Conservation (phyloP, 2,329 filamentous ascomycete genomes). For the Seiridium cupressi region DNA sequence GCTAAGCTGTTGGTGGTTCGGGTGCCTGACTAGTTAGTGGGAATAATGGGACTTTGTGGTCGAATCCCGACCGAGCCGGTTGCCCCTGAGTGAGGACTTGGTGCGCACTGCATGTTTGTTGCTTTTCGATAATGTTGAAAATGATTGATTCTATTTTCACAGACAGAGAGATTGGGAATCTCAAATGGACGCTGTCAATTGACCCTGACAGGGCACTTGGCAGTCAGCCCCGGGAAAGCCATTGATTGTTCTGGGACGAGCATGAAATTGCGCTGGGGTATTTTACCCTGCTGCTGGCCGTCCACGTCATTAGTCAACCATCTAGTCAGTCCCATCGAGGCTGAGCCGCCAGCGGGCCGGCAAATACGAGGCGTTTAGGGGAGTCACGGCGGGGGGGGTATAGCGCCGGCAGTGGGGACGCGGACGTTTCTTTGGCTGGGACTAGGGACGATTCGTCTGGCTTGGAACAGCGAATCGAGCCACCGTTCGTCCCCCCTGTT, state of each 20-base stretch:
- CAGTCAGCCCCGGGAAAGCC: neutral
- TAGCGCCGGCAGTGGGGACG: conserved; percentile 4
- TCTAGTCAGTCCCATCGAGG: conserved; percentile 1
- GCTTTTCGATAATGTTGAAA: neutral
- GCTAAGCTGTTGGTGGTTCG: too few species aligned
- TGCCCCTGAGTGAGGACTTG: neutral
- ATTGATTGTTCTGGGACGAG: neutral
- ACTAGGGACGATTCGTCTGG: neutral
- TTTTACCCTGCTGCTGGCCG: neutral
- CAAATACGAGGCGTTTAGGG: conserved; percentile 1
- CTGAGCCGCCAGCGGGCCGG: conserved; percentile 5
- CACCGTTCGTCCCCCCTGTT: conserved; percentile 7
- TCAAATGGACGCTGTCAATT: neutral
- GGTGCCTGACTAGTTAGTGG: neutral
- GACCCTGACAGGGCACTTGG: neutral
- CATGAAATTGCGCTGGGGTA: neutral
- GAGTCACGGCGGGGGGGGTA: neutral
- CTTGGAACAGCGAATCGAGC: conserved; percentile 9
- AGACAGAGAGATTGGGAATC: neutral
- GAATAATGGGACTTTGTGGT: neutral
- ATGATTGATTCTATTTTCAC: neutral
- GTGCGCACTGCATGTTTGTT: neutral
- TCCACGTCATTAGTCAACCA: conserved; percentile 3
- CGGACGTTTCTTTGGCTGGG: neutral
- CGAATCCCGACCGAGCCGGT: neutral